Evolutionary conservation across 106 monocot species (phyloP).

Genomic region (Dioscorea dumetorum): DNA sequence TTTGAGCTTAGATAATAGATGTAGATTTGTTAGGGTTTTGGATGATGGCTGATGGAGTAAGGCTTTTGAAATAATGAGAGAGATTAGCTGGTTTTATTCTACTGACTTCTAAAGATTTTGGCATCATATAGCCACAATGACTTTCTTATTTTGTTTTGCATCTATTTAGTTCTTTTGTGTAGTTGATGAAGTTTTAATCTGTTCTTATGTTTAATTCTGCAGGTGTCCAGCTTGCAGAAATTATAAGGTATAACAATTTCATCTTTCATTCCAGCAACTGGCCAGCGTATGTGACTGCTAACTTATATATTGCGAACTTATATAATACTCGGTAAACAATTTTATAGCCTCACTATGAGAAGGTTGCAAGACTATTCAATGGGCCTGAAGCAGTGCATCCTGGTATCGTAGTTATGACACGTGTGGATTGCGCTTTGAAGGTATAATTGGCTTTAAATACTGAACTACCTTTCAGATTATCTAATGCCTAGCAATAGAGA

Average conservation of each 20-base stretch:
- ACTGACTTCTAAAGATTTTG: not conserved
- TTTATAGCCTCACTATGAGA: conserved; percentile 89
- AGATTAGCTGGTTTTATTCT: too few species aligned
- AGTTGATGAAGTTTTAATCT: not conserved
- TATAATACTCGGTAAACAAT: conserved; percentile 13
- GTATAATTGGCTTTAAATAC: conserved; percentile 23
- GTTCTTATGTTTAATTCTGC: not conserved
- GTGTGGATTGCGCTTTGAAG: conserved; percentile 93
- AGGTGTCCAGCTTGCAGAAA: conserved; percentile 99
- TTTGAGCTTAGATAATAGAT: too few species aligned
- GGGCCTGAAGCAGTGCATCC: too few species aligned
- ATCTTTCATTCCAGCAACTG: not conserved
- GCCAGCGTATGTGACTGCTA: conserved; percentile 9
- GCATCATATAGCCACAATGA: not conserved
- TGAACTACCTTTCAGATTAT: too few species aligned
- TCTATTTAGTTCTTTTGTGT: not conserved
- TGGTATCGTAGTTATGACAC: conserved; percentile 71
- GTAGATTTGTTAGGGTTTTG: too few species aligned
- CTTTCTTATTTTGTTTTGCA: not conserved
- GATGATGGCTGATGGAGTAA: too few species aligned
- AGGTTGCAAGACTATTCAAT: conserved; percentile 92
- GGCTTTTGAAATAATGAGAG: too few species aligned
- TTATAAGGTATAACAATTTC: conserved; percentile 68
- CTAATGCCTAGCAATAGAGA: too few species aligned
- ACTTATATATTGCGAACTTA: not conserved